Evolutionary conservation across 1,284 basidiomycete genomes (phyloP).

Genomic region (Leccinum solheimii): DNA sequence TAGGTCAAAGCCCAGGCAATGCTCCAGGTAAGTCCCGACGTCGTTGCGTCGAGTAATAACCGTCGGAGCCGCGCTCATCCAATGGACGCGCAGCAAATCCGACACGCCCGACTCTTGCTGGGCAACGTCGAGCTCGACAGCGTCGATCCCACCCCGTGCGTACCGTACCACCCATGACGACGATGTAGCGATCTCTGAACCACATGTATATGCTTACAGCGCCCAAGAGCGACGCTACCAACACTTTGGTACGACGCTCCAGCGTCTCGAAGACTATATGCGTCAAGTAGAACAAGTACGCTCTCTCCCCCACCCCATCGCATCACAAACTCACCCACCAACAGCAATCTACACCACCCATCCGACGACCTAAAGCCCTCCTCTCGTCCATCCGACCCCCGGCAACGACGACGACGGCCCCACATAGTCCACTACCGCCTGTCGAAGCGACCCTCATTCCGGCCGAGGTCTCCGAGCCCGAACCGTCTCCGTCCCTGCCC

Average conservation of each 20-base stretch:
- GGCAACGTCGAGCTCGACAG: constrained; percentile 55
- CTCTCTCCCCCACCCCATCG: too few species aligned
- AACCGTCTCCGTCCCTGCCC: constrained; percentile 1
- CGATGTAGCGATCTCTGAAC: background rate
- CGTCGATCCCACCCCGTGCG: constrained; percentile 47
- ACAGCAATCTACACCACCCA: constrained; percentile 38
- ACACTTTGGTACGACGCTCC: constrained; percentile 49
- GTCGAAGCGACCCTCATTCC: constrained; percentile 32
- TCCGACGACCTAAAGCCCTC: constrained; percentile 40
- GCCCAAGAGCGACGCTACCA: constrained; percentile 42
- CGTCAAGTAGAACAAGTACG: constrained; percentile 51
- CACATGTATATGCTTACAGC: constrained; percentile 27
- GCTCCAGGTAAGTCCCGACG: constrained; percentile 49
- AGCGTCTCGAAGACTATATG: constrained; percentile 53
- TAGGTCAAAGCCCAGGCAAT: constrained; percentile 61
- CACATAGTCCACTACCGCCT: constrained; percentile 2
- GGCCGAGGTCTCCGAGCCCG: constrained; percentile 6
- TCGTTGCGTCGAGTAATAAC: background rate
- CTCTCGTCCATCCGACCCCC: constrained; percentile 38
- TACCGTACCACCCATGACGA: constrained; percentile 3
- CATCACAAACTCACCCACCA: background rate
- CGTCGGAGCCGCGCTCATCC: background rate
- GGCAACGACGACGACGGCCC: constrained; percentile 1
- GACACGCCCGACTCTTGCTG: constrained; percentile 58
- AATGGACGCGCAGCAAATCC: constrained; percentile 51